Conservation (phyloP, 805 yeast genomes). For the Torulaspora maleeae region DNA sequence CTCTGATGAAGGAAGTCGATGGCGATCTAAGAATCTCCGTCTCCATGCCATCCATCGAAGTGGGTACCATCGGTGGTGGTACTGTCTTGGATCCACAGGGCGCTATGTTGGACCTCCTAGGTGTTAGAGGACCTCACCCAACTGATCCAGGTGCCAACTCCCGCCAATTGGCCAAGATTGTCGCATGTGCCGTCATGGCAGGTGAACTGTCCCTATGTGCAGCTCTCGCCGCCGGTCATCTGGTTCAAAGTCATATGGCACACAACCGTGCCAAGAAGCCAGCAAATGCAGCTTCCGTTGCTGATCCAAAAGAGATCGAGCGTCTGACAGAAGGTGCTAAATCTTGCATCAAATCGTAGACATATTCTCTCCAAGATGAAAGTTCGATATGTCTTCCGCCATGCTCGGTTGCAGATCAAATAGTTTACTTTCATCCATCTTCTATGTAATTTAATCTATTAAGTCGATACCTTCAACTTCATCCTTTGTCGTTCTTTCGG, state of each 20-base stretch:
- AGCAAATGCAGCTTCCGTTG: conserved; percentile 29
- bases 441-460: conserved; percentile 1
- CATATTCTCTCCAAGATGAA: not conserved
- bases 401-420: conserved; percentile 1
- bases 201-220: conserved; percentile 93
- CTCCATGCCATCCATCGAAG: conserved; percentile 99
- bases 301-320: conserved; percentile 38
- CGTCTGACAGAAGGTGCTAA: conserved; percentile 68
- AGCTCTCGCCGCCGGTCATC: conserved; percentile 97
- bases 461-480: not conserved
- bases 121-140: conserved; percentile 94
- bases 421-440: conserved; percentile 3
- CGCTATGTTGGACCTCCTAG: conserved; percentile 89
- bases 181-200: conserved; percentile 92
- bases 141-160: conserved; percentile 93
- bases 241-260: conserved; percentile 95
- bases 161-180: conserved; percentile 83
- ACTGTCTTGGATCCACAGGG: conserved; percentile 96
- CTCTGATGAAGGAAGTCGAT: conserved; percentile 77
- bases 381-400: not conserved
- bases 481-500: too few relatives aligned
- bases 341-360: conserved; percentile 63
- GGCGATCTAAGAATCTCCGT: conserved; percentile 90
- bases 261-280: conserved; percentile 71
- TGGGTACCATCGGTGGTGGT: conserved; percentile 99